Conservation (phyloP, 202 grass and related monocot species). For the Digitaria exilis region DNA sequence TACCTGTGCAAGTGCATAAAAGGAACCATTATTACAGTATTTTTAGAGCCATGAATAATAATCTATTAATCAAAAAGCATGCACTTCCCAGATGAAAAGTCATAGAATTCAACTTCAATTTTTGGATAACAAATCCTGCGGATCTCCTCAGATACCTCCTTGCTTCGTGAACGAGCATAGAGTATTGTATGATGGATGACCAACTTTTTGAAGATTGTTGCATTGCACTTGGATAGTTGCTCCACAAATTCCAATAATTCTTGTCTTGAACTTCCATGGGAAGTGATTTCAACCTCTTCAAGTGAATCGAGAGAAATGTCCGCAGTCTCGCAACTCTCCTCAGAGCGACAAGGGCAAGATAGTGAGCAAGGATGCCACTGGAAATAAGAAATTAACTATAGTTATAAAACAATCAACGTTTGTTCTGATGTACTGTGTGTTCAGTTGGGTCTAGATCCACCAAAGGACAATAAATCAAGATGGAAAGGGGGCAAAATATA, state of each 20-base stretch:
- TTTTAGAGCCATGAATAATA: no score
- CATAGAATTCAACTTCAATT: neutral
- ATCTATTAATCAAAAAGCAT: no score
- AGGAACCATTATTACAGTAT: no score
- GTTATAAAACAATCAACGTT: no score
- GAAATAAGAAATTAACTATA: no score
- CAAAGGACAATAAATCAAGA: no score
- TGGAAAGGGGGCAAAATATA: no score
- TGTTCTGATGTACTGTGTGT: no score
- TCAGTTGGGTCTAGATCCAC: no score
- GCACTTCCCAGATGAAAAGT: no score
- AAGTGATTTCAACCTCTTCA: conserved; percentile 1
- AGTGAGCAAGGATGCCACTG: neutral
- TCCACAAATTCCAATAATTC: neutral
- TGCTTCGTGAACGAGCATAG: neutral
- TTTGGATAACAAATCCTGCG: neutral
- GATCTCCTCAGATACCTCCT: neutral
- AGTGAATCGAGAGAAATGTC: neutral
- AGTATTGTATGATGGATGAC: neutral
- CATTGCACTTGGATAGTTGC: neutral
- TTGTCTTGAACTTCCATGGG: no score
- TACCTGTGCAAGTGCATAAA: no score
- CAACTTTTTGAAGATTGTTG: neutral
- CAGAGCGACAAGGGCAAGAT: neutral
- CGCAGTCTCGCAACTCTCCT: neutral